Percentiles rank a stretch among this genome's conserved stretches.
Evolutionary conservation across 345 rosid genomes (phyloP).

Genomic region (Orychophragmus violaceus): DNA sequence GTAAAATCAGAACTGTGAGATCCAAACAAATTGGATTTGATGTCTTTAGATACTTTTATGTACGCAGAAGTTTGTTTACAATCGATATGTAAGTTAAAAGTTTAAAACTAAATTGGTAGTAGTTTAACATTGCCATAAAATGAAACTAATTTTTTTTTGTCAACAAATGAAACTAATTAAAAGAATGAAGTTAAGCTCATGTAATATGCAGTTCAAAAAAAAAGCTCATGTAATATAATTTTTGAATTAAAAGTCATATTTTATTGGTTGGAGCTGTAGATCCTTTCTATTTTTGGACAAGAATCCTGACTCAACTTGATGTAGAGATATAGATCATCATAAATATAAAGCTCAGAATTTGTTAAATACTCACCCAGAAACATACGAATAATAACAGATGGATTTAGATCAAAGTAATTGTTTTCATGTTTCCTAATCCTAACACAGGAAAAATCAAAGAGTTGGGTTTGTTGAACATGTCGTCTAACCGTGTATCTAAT

Average conservation of each 20-base stretch:
- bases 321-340: not conserved
- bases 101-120: too few relatives aligned
- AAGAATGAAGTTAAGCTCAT: too few relatives aligned
- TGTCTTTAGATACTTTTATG: too few relatives aligned
- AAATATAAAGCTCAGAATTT: not conserved
- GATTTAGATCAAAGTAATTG: not conserved
- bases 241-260: not conserved
- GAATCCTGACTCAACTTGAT: not conserved
- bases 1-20: too few relatives aligned
- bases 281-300: not conserved
- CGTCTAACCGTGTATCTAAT: constrained; percentile 4
- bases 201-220: too few relatives aligned
- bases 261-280: not conserved
- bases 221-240: too few relatives aligned
- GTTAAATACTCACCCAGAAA: not conserved
- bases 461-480: constrained; percentile 4
- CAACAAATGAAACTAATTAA: too few relatives aligned
- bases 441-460: not conserved
- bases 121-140: too few relatives aligned
- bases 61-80: too few relatives aligned
- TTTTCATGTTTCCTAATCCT: constrained; percentile 4
- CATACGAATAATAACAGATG: not conserved
- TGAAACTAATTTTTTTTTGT: too few relatives aligned
- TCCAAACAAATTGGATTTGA: too few relatives aligned
- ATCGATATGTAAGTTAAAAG: too few relatives aligned